Evolutionary conservation across 768 basidiomycete species (phyloP).

Genomic region (Nidularia pulvinata): DNA sequence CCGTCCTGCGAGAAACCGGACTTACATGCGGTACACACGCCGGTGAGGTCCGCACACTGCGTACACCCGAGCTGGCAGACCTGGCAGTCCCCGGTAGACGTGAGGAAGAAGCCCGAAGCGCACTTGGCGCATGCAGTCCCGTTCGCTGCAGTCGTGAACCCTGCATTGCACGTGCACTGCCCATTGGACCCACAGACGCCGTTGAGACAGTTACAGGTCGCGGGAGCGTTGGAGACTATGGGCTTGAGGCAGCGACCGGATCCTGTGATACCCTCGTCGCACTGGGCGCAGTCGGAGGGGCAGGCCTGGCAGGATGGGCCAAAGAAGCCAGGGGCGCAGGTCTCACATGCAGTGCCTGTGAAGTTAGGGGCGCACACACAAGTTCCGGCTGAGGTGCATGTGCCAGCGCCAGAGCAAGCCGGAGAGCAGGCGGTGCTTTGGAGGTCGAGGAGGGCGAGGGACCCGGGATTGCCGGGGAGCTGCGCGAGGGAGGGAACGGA

Average conservation of each 20-base stretch:
- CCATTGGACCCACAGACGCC: constrained; percentile 71
- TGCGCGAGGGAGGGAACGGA: constrained; percentile 33
- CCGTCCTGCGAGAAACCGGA: constrained; percentile 67
- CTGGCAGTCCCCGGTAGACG: constrained; percentile 70
- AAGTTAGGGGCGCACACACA: constrained; percentile 79
- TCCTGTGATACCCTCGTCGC: constrained; percentile 81
- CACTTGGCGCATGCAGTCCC: constrained; percentile 82
- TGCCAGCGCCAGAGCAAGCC: constrained; percentile 69
- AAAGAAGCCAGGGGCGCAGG: constrained; percentile 74
- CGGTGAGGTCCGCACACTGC: constrained; percentile 65
- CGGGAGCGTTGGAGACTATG: constrained; percentile 49
- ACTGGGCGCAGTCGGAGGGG: constrained; percentile 64
- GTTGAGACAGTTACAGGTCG: constrained; percentile 81
- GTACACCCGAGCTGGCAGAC: constrained; percentile 78
- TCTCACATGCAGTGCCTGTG: constrained; percentile 77
- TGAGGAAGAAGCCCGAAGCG: constrained; percentile 69
- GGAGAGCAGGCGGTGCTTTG: constrained; percentile 78
- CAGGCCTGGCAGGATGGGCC: constrained; percentile 68
- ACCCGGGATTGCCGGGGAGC: constrained; percentile 1
- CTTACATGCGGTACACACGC: constrained; percentile 72
- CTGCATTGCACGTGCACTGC: constrained; percentile 74
- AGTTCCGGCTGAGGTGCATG: constrained; percentile 60
- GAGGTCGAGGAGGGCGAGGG: constrained; percentile 66
- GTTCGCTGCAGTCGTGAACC: constrained; percentile 70
- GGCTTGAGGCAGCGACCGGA: constrained; percentile 69